Evolutionary conservation across 2,329 filamentous ascomycete species (phyloP).

Genomic region (Pseudocercospora eumusae): DNA sequence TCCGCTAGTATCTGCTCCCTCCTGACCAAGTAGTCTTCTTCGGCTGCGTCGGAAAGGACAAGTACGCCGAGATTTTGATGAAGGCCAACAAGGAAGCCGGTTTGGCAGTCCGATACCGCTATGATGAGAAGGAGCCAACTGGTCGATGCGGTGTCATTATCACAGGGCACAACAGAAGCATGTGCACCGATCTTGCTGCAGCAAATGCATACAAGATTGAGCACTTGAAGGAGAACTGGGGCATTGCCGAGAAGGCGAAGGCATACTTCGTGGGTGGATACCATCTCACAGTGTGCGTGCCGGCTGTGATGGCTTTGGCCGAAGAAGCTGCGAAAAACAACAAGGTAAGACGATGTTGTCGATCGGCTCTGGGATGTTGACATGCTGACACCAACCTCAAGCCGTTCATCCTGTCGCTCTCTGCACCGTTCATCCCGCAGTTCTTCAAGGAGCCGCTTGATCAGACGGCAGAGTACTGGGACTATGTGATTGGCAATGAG

Average conservation of each 20-base stretch:
- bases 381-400: conserved; percentile 35
- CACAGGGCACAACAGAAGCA: conserved; percentile 90
- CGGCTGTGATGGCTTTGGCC: conserved; percentile 84
- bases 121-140: conserved; percentile 80
- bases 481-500: conserved; percentile 97
- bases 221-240: conserved; percentile 94
- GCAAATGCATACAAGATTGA: conserved; percentile 97
- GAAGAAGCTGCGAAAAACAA: conserved; percentile 85
- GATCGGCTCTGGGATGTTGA: conserved; percentile 16
- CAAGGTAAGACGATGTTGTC: conserved; percentile 60
- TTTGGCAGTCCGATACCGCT: conserved; percentile 90
- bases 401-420: conserved; percentile 84
- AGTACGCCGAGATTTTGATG: conserved; percentile 85
- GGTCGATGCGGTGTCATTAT: conserved; percentile 96
- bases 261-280: conserved; percentile 94
- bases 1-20: conserved; percentile 76
- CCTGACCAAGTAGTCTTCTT: conserved; percentile 89
- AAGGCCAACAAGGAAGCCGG: conserved; percentile 85
- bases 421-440: conserved; percentile 91
- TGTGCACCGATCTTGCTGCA: conserved; percentile 92
- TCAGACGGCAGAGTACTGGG: conserved; percentile 83
- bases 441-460: conserved; percentile 98
- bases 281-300: conserved; percentile 94
- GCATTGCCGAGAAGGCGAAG: conserved; percentile 82
- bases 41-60: conserved; percentile 91